Percentiles rank a stretch among this genome's conserved stretches.
Conservation (phyloP, 352 stramenopile genomes). For the Pythium brassicae region DNA sequence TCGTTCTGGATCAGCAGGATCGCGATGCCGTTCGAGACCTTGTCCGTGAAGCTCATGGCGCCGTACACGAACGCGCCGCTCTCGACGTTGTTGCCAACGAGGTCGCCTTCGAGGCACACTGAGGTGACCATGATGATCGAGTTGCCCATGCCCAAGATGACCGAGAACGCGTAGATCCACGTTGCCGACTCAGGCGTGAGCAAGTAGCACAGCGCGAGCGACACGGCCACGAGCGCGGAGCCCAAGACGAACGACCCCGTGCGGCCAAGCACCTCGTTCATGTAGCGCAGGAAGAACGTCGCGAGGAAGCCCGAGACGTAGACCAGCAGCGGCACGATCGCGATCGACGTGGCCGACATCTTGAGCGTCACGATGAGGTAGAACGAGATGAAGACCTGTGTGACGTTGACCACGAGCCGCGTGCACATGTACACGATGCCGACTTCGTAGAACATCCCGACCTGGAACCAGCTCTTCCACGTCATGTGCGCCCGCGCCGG, state of each 20-base stretch:
- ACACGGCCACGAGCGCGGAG: constrained; percentile 41
- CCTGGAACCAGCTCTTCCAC: constrained; percentile 72
- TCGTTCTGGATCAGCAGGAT: constrained; percentile 83
- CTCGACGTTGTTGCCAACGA: constrained; percentile 79
- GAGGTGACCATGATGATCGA: constrained; percentile 87
- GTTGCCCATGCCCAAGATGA: constrained; percentile 78
- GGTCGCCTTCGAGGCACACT: constrained; percentile 75
- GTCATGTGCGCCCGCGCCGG: constrained; percentile 40
- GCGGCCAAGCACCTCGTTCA: constrained; percentile 71
- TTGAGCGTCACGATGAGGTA: constrained; percentile 82
- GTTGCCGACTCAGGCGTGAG: constrained; percentile 52
- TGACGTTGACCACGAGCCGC: constrained; percentile 79
- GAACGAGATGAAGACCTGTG: constrained; percentile 86
- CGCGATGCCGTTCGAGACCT: constrained; percentile 80
- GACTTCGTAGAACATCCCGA: constrained; percentile 85
- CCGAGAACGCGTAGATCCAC: constrained; percentile 70
- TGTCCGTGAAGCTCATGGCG: constrained; percentile 86
- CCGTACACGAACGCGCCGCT: constrained; percentile 85
- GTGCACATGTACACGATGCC: constrained; percentile 88
- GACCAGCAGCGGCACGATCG: constrained; percentile 78
- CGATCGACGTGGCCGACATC: constrained; percentile 82
- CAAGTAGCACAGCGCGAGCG: constrained; percentile 51
- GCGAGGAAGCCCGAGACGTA: constrained; percentile 81
- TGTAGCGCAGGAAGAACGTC: constrained; percentile 69
- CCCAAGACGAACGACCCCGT: constrained; percentile 66